A percentile compares a stretch with the other conserved stretches of the same genome.
phyloP scores from a whole-genome alignment of 352 stramenopile species.

The Aphanomyces euteiches region DNA sequence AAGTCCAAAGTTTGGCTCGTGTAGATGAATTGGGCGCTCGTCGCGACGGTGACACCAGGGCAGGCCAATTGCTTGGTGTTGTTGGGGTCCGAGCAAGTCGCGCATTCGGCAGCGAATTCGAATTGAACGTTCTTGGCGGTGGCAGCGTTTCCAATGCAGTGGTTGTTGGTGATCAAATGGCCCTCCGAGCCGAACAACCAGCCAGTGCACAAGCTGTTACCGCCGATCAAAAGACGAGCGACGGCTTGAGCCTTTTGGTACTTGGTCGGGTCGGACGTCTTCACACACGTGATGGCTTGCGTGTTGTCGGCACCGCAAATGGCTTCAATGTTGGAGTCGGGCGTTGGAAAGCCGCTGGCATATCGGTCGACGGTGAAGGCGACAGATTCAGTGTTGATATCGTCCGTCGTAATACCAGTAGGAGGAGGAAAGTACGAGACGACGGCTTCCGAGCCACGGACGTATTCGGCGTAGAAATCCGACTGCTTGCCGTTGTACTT shows the following conservation, averaged over 20 bases:
- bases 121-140: constrained; percentile 43
- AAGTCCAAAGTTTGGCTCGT: constrained; percentile 54
- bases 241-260: constrained; percentile 41
- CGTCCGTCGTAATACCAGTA: not conserved
- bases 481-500: not conserved
- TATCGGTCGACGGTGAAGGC: constrained; percentile 14
- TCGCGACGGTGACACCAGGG: constrained; percentile 41
- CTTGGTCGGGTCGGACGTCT: constrained; percentile 12
- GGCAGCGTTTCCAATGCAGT: constrained; percentile 46
- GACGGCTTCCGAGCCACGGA: not conserved
- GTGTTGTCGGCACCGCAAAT: constrained; percentile 17
- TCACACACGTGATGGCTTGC: not conserved
- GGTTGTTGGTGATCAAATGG: constrained; percentile 69
- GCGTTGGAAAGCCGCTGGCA: constrained; percentile 6
- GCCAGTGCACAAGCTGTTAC: constrained; percentile 44
- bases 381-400: not conserved
- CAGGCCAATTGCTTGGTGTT: constrained; percentile 48
- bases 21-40: constrained; percentile 43
- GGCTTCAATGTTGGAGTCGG: not conserved
- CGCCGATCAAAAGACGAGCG: constrained; percentile 49
- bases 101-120: constrained; percentile 56
- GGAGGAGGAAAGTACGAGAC: constrained; percentile 1
- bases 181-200: constrained; percentile 59
- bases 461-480: constrained; percentile 11
- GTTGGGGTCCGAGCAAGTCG: constrained; percentile 24